A percentile compares a stretch with the other conserved stretches of the same genome.
Conservation (phyloP, 2,329 filamentous ascomycete species). For the Penicillium sp. region DNA sequence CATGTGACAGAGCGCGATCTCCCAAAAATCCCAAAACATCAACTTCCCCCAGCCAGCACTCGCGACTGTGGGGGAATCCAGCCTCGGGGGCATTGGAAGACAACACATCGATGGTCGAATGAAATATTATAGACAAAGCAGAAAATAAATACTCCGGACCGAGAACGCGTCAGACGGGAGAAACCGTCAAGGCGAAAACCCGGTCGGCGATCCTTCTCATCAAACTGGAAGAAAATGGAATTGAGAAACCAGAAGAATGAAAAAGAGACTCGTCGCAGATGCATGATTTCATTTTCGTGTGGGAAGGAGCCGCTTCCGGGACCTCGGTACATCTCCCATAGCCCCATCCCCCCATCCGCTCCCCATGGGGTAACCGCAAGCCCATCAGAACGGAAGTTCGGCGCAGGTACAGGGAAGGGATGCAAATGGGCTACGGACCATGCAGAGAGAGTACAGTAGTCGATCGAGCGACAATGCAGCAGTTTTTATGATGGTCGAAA, state of each 20-base stretch:
- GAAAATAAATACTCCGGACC: not conserved
- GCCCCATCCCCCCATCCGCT: not conserved
- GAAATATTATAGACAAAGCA: not conserved
- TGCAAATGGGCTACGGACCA: not conserved
- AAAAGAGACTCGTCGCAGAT: constrained; percentile 24
- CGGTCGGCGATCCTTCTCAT: constrained; percentile 4
- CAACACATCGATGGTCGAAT: not conserved
- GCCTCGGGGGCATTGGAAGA: not conserved
- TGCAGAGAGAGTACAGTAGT: not conserved
- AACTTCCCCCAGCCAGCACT: not conserved
- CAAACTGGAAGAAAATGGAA: constrained; percentile 5
- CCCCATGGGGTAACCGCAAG: constrained; percentile 1
- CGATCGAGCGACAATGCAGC: not conserved
- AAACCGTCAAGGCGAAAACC: not conserved
- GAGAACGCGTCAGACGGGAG: not conserved
- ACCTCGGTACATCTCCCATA: constrained; percentile 25
- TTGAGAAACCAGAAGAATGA: not conserved
- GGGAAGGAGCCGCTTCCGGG: constrained; percentile 13
- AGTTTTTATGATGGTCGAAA: constrained; percentile 38
- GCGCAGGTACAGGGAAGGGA: not conserved
- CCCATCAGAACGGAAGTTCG: constrained; percentile 3
- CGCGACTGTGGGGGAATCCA: not conserved
- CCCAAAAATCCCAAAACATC: not conserved
- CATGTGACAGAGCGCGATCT: not conserved
- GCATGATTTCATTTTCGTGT: constrained; percentile 22